Evolutionary conservation across 306 rosid species (phyloP), one percentile per base, ranked within the genome.

Genomic region (Trichosanthes cucumerina): DNA sequence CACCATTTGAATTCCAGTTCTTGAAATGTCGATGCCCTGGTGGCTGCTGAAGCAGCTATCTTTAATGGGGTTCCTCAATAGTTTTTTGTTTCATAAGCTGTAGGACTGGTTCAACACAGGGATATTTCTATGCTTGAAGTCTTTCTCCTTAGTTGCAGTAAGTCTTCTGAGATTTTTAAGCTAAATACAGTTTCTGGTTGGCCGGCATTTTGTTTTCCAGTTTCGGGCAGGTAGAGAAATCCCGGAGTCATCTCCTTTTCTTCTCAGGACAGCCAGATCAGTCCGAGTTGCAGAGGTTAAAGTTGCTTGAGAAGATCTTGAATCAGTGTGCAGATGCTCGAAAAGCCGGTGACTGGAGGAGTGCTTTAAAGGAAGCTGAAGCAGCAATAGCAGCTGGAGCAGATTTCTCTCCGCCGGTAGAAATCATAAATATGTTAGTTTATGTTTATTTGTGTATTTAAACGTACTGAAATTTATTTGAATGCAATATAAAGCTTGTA

Each of bases 371-470:
- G 80, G 96, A 91, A 82, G 81, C 92, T 4, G 96, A 89, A 31
- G 90, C 89, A 14, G 93, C 98, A 60, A 83, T 90, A 78, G 88
- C 85, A 44, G 85, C 77, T 69, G 98, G 91, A 54, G 96, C 91
- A 5, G 97, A 93, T 59, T 89, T 86, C 82, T 91, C 96, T 39
- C 98, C 96, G 38, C 94, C 84, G 97, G 98, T 87, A 79, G 63
- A 64, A 68, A 46, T 52, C 77, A 11, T 53, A 4, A 4, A 14
- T 34, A 21, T n/a, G 54, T 72, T 38, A 39, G 79, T 78, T 12
- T 28, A 19, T 49, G 16, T 31, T 52, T 36, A 10, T 18, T 4
- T 74, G 15, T 74, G 1, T 33, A 9, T 33, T 52, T 18, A 33
- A 19, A 9, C 10, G 10, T 2, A 50, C 44, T 76, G 44, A 24